Conservation (phyloP, 2,329 filamentous ascomycete genomes). For the Ascosphaera aggregata region DNA sequence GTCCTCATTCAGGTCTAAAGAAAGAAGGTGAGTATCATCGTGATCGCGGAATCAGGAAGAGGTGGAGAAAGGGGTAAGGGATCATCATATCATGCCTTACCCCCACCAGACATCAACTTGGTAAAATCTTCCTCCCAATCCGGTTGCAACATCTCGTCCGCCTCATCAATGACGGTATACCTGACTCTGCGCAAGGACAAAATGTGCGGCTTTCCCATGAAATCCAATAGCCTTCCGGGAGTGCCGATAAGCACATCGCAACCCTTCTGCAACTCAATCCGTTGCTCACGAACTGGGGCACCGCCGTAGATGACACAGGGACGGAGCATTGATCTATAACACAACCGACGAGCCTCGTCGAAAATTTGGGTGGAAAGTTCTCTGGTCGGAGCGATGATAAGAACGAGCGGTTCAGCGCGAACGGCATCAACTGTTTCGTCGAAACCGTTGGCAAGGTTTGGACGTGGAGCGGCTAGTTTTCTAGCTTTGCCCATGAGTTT, state of each 20-base stretch:
- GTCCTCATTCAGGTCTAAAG: slow-evolving; percentile 44
- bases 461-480: slow-evolving; percentile 57
- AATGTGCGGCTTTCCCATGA: slow-evolving; percentile 81
- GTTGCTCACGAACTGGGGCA: slow-evolving; percentile 44
- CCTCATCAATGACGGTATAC: slow-evolving; percentile 96
- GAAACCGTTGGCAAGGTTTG: slow-evolving; percentile 34
- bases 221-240: slow-evolving; percentile 85
- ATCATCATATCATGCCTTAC: slow-evolving; percentile 72
- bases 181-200: slow-evolving; percentile 60
- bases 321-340: slow-evolving; percentile 84
- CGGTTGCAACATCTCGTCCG: slow-evolving; percentile 99
- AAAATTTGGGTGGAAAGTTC: slow-evolving; percentile 90
- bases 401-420: slow-evolving; percentile 64
- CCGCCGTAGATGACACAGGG: slow-evolving; percentile 82
- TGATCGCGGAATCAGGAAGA: no score
- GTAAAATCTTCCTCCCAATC: slow-evolving; percentile 99
- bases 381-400: slow-evolving; percentile 67
- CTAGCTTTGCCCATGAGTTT: slow-evolving; percentile 91
- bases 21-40: slow-evolving; percentile 4
- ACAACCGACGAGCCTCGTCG: slow-evolving; percentile 76
- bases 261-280: slow-evolving; percentile 59
- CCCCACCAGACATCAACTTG: slow-evolving; percentile 92
- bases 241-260: slow-evolving; percentile 95
- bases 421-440: slow-evolving; percentile 28
- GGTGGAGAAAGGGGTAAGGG: no score